Base-by-base conservation (phyloP, 306 rosid species). In the Trichosanthes cucumerina region DNA sequence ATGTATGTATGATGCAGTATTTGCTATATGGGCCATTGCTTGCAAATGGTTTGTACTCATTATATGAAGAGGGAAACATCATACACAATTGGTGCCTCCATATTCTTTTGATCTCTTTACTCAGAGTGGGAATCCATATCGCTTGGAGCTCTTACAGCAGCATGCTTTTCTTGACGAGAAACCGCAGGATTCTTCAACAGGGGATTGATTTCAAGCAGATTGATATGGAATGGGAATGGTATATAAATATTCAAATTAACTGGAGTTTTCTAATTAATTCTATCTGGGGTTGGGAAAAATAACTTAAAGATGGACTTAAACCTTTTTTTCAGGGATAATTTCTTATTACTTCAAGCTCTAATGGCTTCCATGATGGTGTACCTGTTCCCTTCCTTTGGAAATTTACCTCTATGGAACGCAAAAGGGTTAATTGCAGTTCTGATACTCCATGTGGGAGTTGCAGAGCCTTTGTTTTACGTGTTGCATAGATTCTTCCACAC, bases 201-300 rank as follows among this genome's bases (percentile, higher is more conserved):
- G 98, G 96, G 4, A 80, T 89, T 62, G 98, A 91, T 88, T 93
- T 93, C 93, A 90, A 91, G 76, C 98, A 93, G 83, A 75, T 93
- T 81, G 97, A 93, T 84, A 82, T 46, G 66, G 97, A 95, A 83
- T 95, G 97, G 97, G 84, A 95, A 83, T 92, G 99, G 99, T 95
- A 68, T 33, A 8, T 50, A 0, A 50, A 0, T 19, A 1, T 65
- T 36, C 49, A 63, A 63, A 33, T 63, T 63, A 50, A 15, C 18
- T 52, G 7, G n/a, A n/a, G n/a, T n/a, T 18, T 15, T 52, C 13
- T 7, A 49, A 52, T 52, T 52, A 18, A 6, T 52, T 18, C 57
- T 47, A 7, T 54, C 10, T 54, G 59, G 59, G 59, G 24, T 54
- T 54, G 59, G 59, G 59, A 26, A n/a, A n/a, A 54, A 54, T 5